A percentile compares a stretch with the other conserved stretches of the same genome.
Evolutionary conservation across 1,284 basidiomycete genomes (phyloP).

Genomic region (Tilletiopsis washingtonensis): DNA sequence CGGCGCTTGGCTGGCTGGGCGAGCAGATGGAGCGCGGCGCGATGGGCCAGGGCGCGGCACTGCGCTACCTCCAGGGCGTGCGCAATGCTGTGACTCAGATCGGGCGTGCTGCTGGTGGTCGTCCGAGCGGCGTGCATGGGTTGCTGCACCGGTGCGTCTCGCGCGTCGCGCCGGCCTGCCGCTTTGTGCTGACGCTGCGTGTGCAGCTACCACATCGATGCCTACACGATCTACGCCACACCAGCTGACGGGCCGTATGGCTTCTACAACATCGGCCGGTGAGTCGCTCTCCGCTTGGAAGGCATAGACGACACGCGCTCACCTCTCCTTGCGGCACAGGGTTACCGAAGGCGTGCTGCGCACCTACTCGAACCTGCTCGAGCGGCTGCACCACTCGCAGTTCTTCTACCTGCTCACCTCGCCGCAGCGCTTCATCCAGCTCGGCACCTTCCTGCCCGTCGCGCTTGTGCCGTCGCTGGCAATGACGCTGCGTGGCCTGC

Average conservation of each 20-base stretch:
- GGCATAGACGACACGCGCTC: background rate
- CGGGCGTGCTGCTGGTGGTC: constrained; percentile 62
- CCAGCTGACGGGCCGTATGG: constrained; percentile 88
- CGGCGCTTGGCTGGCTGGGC: background rate
- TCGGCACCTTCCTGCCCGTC: constrained; percentile 29
- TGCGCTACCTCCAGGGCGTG: constrained; percentile 1
- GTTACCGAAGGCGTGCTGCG: constrained; percentile 31
- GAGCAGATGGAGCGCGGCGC: constrained; percentile 1
- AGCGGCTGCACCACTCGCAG: constrained; percentile 45
- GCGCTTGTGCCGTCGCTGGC: constrained; percentile 17
- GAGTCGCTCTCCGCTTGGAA: constrained; percentile 50
- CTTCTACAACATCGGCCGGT: constrained; percentile 81
- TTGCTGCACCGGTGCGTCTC: constrained; percentile 35
- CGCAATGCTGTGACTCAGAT: constrained; percentile 54
- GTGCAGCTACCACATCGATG: constrained; percentile 80
- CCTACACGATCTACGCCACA: constrained; percentile 78
- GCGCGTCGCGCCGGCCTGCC: constrained; percentile 11
- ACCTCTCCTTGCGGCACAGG: no score
- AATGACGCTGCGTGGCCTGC: background rate
- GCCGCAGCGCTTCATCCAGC: constrained; percentile 30
- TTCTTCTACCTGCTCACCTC: constrained; percentile 43
- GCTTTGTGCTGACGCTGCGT: background rate
- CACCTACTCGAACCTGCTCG: constrained; percentile 43
- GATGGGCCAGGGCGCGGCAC: background rate
- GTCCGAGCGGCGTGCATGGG: constrained; percentile 68